These are phyloP conservation scores for Citrus glauca DNA, from an alignment of 345 rosid species.

Conservation along the genomic window DNA sequence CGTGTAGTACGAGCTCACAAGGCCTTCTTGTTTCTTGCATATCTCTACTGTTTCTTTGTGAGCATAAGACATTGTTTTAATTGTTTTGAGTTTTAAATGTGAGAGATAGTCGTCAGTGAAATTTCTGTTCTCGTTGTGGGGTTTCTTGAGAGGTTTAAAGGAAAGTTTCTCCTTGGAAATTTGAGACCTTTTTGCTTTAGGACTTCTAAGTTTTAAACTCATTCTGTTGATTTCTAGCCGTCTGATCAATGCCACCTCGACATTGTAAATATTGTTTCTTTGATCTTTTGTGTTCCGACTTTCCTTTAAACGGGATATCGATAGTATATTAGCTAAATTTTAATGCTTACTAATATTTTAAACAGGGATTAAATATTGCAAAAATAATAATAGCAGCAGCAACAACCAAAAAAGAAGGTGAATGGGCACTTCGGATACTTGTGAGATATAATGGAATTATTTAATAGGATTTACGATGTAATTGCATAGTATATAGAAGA, in stretches of 20 bases:
- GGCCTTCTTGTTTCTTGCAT: constrained; percentile 22
- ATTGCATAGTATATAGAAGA: neutral
- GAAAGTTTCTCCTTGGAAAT: neutral
- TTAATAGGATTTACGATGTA: no score
- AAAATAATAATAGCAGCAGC: neutral
- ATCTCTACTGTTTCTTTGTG: constrained; percentile 20
- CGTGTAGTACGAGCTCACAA: constrained; percentile 12
- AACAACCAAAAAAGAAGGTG: neutral
- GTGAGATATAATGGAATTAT: neutral
- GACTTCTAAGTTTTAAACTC: neutral
- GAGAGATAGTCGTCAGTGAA: neutral
- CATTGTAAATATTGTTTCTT: neutral
- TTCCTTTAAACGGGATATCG: neutral
- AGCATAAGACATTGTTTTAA: constrained; percentile 2
- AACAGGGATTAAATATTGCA: neutral
- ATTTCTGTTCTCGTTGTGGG: neutral
- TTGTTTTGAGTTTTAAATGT: neutral
- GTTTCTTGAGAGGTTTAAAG: neutral
- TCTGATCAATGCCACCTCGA: neutral
- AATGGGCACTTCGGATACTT: neutral
- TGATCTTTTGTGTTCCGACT: no score
- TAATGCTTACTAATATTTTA: neutral
- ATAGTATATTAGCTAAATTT: neutral
- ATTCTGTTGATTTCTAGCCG: neutral
- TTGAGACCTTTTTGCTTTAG: neutral